Percentiles rank a stretch among this genome's conserved stretches.
Conservation (phyloP, 176 grass and related monocot species). For the Cocos nucifera region DNA sequence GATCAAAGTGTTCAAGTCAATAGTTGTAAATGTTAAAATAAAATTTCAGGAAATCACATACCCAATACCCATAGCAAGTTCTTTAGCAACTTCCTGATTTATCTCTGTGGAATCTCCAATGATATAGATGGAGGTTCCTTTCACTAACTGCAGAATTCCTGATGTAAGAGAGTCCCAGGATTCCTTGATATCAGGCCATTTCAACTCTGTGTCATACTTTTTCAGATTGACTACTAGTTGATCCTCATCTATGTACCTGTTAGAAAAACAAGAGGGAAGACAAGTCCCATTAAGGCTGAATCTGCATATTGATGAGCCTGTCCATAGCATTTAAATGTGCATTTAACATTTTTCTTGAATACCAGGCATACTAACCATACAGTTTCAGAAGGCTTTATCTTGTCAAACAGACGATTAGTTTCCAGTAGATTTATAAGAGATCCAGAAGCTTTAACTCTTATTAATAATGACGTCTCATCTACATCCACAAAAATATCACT, state of each 20-base stretch:
- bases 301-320: no score
- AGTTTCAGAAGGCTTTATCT: constrained; percentile 80
- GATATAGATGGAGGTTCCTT: constrained; percentile 71
- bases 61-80: constrained; percentile 73
- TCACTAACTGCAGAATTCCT: constrained; percentile 65
- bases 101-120: constrained; percentile 72
- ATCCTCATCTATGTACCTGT: constrained; percentile 92
- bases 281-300: not conserved
- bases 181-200: constrained; percentile 86
- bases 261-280: not conserved
- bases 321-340: no score
- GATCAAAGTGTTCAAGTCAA: not conserved
- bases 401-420: constrained; percentile 53
- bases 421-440: constrained; percentile 73
- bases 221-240: constrained; percentile 79
- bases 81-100: constrained; percentile 69
- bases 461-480: constrained; percentile 59
- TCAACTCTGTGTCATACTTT: constrained; percentile 71
- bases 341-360: not conserved
- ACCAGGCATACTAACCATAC: constrained; percentile 48
- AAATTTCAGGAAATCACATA: constrained; percentile 18
- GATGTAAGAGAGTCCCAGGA: constrained; percentile 80
- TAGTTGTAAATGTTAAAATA: not conserved
- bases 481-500: constrained; percentile 81
- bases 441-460: constrained; percentile 74